phyloP scores from a whole-genome alignment of 495 filamentous ascomycete species.

The Alectoria sarmentosa region DNA sequence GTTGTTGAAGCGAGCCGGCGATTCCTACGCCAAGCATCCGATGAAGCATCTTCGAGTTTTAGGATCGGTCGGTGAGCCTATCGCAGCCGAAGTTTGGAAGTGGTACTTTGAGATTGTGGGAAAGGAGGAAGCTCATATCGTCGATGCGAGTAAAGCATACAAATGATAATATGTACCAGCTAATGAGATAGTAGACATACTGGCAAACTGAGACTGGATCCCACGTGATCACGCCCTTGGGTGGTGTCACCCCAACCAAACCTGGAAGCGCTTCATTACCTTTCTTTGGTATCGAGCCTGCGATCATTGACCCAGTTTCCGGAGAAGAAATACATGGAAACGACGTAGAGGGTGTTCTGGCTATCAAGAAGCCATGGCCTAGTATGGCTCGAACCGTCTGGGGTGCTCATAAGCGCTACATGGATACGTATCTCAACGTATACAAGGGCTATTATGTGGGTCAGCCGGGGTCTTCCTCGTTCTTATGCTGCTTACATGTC shows the following conservation, averaged over 20 bases:
- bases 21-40: conserved; percentile 78
- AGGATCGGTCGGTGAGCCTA: conserved; percentile 97
- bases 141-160: conserved; percentile 61
- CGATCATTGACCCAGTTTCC: conserved; percentile 94
- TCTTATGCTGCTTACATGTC: conserved; percentile 26
- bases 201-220: conserved; percentile 99
- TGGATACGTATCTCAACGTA: conserved; percentile 97
- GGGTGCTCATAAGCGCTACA: conserved; percentile 96
- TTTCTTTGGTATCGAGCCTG: conserved; percentile 98
- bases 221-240: conserved; percentile 64
- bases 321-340: conserved; percentile 93
- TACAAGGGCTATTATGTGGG: conserved; percentile 98
- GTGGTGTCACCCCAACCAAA: conserved; percentile 50
- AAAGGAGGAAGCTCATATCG: conserved; percentile 86
- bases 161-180: neutral
- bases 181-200: conserved; percentile 66
- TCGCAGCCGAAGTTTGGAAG: conserved; percentile 98
- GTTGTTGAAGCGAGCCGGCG: conserved; percentile 87
- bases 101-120: conserved; percentile 98
- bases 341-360: conserved; percentile 95
- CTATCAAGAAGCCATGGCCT: conserved; percentile 97
- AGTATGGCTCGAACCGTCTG: conserved; percentile 98
- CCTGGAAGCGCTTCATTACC: conserved; percentile 50
- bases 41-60: conserved; percentile 88
- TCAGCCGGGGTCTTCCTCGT: conserved; percentile 14